Evolutionary conservation across 192 early-diverging fungal genomes (phyloP), one percentile per base, ranked within the genome.

Genomic region (Anaeromyces robustus): DNA sequence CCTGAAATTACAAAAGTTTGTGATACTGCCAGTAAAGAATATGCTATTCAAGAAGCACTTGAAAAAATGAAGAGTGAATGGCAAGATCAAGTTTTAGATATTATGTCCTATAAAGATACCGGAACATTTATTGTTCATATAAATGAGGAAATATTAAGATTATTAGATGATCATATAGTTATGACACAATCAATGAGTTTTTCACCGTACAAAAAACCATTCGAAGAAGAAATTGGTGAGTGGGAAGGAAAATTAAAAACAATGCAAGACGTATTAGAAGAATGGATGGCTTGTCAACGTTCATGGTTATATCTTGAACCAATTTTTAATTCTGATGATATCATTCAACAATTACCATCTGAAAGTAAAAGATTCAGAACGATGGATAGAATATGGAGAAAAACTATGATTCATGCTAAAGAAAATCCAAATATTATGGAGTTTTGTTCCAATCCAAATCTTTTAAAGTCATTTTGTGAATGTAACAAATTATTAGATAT

Each of bases 121-220:
- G 89, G 89, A 43, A 90, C 89, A 19, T 86, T 80, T 78, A 90
- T 90, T 68, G 89, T 90, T 87, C 85, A 87, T 41, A 86, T 87
- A 1, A 87, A 86, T 16, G 89, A 90, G 34, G 89, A 90, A 83
- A 85, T 87, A 43, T 83, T 86, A 30, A 82, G 89, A 13, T 77
- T 90, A 59, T 78, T 90, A 52, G 89, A 90, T 78, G 89, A 90
- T 79, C 89, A 90, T 80, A 85, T 90, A 80, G 89, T 90, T 29
- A 88, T 90, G 88, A 89, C 89, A n/a, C 89, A 90, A 80, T 86
- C 84, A 30, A 90, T 90, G 89, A 86, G 85, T 59, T 90, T 90
- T 78, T 89, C 87, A 11, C 88, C 88, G 9, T 90, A 85, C 82
- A 90, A 90, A 78, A 90, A 90, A 80, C 89, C 89, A 4, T 90